These are phyloP conservation scores for Pyrenula aspistea DNA, from an alignment of 495 filamentous ascomycete species.

Conservation along the genomic window DNA sequence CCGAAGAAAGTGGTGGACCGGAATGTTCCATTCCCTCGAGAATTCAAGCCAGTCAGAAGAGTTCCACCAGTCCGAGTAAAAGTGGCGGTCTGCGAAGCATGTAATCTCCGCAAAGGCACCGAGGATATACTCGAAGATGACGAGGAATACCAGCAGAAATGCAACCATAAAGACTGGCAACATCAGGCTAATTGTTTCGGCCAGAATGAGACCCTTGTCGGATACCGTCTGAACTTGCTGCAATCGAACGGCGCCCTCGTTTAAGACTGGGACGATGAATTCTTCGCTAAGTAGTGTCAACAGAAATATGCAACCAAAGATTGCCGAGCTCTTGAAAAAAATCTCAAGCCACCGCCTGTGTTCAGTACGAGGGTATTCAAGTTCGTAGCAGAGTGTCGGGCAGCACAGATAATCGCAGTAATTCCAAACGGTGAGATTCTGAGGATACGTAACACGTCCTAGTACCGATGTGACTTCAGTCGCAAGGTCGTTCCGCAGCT, in stretches of 20 bases:
- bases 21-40: slow-evolving; percentile 93
- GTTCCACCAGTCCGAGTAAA: slow-evolving; percentile 96
- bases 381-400: slow-evolving; percentile 92
- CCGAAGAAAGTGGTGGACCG: slow-evolving; percentile 94
- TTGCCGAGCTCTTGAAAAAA: slow-evolving; percentile 72
- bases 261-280: slow-evolving; percentile 84
- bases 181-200: slow-evolving; percentile 86
- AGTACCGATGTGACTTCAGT: slow-evolving; percentile 82
- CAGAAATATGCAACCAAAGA: slow-evolving; percentile 94
- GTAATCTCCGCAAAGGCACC: slow-evolving; percentile 92
- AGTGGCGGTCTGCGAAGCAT: slow-evolving; percentile 85
- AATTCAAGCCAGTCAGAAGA: slow-evolving; percentile 72
- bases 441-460: slow-evolving; percentile 79
- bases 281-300: slow-evolving; percentile 86
- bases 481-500: slow-evolving; percentile 77
- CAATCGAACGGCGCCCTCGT: slow-evolving; percentile 59
- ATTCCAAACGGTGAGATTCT: slow-evolving; percentile 72
- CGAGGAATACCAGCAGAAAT: slow-evolving; percentile 87
- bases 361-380: slow-evolving; percentile 81
- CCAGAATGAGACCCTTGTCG: slow-evolving; percentile 67
- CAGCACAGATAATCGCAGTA: slow-evolving; percentile 83
- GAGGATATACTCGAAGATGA: slow-evolving; percentile 94
- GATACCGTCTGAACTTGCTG: slow-evolving; percentile 39
- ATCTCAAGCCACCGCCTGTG: slow-evolving; percentile 70
- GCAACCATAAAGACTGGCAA: slow-evolving; percentile 97